phyloP scores from a whole-genome alignment of 192 early-diverging fungal species.

The Radiomyces spectabilis region DNA sequence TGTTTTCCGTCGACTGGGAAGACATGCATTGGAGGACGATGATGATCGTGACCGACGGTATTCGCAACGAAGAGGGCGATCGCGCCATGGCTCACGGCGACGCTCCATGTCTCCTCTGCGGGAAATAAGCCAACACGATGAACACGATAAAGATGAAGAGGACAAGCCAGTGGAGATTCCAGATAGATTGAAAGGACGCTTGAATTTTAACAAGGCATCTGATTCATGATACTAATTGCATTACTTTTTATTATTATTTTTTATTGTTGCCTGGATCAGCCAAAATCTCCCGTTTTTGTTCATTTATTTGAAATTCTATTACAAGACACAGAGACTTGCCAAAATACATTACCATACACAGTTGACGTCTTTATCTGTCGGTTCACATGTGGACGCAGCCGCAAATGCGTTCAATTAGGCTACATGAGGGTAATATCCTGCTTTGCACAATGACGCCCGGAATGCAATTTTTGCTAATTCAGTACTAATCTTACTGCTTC shows the following conservation, averaged over 20 bases:
- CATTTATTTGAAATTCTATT: too few relatives aligned
- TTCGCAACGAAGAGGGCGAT: background rate
- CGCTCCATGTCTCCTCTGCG: background rate
- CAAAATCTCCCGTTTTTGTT: background rate
- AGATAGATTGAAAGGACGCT: background rate
- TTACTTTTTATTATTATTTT: background rate
- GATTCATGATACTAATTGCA: too few relatives aligned
- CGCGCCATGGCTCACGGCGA: background rate
- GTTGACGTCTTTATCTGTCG: too few relatives aligned
- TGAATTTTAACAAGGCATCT: background rate
- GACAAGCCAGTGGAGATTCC: background rate
- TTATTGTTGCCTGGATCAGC: background rate
- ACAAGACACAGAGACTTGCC: too few relatives aligned
- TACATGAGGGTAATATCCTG: too few relatives aligned
- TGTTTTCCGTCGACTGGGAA: background rate
- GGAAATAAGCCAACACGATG: background rate
- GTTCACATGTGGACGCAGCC: too few relatives aligned
- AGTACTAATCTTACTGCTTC: too few relatives aligned
- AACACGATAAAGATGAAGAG: background rate
- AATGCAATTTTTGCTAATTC: too few relatives aligned
- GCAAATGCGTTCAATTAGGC: too few relatives aligned
- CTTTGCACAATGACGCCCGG: too few relatives aligned
- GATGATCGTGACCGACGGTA: background rate
- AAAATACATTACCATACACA: too few relatives aligned
- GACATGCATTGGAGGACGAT: background rate